Conservation (phyloP, 495 filamentous ascomycete species). For the Podospora comata region DNA sequence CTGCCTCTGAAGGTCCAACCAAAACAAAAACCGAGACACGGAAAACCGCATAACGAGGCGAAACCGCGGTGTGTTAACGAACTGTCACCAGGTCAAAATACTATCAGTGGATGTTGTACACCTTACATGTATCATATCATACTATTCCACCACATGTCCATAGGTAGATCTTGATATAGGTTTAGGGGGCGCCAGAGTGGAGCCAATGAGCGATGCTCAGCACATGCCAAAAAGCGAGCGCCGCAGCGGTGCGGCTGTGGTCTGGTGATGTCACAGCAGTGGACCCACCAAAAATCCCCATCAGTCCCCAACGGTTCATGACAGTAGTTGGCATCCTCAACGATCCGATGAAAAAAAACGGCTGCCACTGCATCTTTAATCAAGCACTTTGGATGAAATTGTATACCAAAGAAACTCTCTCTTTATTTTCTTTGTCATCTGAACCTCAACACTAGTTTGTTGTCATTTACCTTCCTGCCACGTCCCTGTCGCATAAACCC, state of each 20-base stretch:
- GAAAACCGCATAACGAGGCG: not conserved
- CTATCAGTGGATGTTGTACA: not conserved
- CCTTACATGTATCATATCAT: not conserved
- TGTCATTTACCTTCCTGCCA: not conserved
- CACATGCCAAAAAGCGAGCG: not conserved
- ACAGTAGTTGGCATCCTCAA: not conserved
- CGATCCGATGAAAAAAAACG: conserved; percentile 7
- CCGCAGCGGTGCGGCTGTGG: not conserved
- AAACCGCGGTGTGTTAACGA: not conserved
- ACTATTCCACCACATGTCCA: not conserved
- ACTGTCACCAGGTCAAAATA: not conserved
- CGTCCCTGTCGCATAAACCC: not conserved
- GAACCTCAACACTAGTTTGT: not conserved
- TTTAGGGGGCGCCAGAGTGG: not conserved
- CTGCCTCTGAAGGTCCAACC: not conserved
- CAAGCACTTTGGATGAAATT: not conserved
- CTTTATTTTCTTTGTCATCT: not conserved
- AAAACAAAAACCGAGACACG: not conserved
- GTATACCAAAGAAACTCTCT: not conserved
- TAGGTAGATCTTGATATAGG: not conserved
- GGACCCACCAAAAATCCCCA: conserved; percentile 6
- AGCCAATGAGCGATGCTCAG: not conserved
- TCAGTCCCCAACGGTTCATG: conserved; percentile 6
- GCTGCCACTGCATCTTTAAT: conserved; percentile 5
- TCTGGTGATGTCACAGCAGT: conserved; percentile 26